Evolutionary conservation across 2,329 filamentous ascomycete genomes (phyloP).

Genomic region (Ceratocystis cacaofunesta): DNA sequence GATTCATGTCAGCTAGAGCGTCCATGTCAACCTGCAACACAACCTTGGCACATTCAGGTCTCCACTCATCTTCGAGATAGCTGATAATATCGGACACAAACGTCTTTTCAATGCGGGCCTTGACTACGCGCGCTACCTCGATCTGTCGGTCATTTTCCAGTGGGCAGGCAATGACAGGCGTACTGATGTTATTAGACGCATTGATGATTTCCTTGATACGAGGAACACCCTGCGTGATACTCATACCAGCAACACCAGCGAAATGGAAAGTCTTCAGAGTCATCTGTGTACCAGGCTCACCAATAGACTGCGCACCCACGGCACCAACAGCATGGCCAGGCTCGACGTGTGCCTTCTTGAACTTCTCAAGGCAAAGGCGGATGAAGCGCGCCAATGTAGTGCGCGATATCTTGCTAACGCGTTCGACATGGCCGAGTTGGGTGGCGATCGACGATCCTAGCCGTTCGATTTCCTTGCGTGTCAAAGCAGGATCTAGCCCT

Average conservation of each 20-base stretch:
- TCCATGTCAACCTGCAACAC: conserved; percentile 68
- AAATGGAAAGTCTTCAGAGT: conserved; percentile 99
- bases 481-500: conserved; percentile 30
- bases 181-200: conserved; percentile 84
- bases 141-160: conserved; percentile 62
- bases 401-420: conserved; percentile 70
- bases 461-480: conserved; percentile 22
- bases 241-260: conserved; percentile 98
- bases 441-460: conserved; percentile 13
- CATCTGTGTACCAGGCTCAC: conserved; percentile 97
- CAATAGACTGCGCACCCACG: conserved; percentile 92
- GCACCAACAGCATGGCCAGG: conserved; percentile 92
- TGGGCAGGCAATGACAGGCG: conserved; percentile 80
- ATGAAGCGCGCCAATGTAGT: conserved; percentile 64
- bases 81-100: conserved; percentile 68
- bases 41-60: conserved; percentile 58
- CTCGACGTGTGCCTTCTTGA: conserved; percentile 79
- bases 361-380: conserved; percentile 70
- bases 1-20: conserved; percentile 63
- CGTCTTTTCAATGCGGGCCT: conserved; percentile 89
- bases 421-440: conserved; percentile 39
- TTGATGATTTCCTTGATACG: conserved; percentile 99
- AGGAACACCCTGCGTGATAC: conserved; percentile 95
- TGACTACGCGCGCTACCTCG: conserved; percentile 74
- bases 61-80: conserved; percentile 80